Conservation (phyloP, 352 stramenopile genomes). For the Phytophthora hybrid region DNA sequence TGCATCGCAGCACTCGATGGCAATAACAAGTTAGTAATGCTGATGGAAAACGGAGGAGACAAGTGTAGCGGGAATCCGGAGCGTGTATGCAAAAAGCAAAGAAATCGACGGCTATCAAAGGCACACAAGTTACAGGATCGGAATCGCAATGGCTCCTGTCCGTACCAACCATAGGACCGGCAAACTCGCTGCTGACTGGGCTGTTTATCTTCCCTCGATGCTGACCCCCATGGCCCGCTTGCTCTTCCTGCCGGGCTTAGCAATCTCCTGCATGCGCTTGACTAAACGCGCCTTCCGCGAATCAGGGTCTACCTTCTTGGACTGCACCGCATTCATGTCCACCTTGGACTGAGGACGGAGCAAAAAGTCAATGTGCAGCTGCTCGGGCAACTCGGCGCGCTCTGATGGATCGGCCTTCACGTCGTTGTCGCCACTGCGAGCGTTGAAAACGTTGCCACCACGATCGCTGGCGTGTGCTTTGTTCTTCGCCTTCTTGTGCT, state of each 20-base stretch:
- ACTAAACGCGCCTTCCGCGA: slow-evolving; percentile 81
- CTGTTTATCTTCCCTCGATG: slow-evolving; percentile 82
- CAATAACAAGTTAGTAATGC: slow-evolving; percentile 24
- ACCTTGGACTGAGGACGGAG: slow-evolving; percentile 86
- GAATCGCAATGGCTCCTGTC: slow-evolving; percentile 16
- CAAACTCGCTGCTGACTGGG: slow-evolving; percentile 9
- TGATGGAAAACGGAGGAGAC: slow-evolving; percentile 1
- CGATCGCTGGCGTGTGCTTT: slow-evolving; percentile 34
- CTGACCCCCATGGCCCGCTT: slow-evolving; percentile 81
- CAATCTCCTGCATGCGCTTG: slow-evolving; percentile 91
- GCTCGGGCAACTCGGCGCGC: slow-evolving; percentile 73
- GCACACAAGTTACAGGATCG: slow-evolving; percentile 31
- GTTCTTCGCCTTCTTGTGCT: slow-evolving; percentile 56
- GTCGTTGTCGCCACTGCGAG: slow-evolving; percentile 35
- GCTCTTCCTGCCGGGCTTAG: slow-evolving; percentile 74
- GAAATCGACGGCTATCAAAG: slow-evolving; percentile 30
- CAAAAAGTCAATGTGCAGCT: slow-evolving; percentile 86
- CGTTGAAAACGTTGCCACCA: slow-evolving; percentile 64
- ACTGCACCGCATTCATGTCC: slow-evolving; percentile 63
- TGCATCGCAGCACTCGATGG: not conserved
- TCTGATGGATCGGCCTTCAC: slow-evolving; percentile 60
- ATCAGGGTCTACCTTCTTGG: slow-evolving; percentile 78
- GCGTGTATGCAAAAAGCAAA: slow-evolving; percentile 42
- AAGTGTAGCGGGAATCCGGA: slow-evolving; percentile 17
- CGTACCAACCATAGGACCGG: slow-evolving; percentile 8